These are phyloP conservation scores for Ormosia emarginata DNA, from an alignment of 306 rosid species.

Conservation along the genomic window DNA sequence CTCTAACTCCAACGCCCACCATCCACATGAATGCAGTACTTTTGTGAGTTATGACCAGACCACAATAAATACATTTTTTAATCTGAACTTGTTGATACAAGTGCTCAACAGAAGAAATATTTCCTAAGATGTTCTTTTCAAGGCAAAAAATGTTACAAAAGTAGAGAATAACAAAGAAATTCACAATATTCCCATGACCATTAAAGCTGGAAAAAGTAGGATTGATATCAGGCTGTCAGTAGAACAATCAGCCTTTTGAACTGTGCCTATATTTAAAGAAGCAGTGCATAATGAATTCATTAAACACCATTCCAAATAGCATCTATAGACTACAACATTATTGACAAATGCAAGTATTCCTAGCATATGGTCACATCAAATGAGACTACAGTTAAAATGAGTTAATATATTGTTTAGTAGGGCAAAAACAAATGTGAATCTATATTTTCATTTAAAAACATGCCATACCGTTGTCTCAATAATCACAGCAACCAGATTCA, in stretches of 20 bases:
- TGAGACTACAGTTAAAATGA: background rate
- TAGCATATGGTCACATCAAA: slow-evolving; percentile 5
- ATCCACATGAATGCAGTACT: too few species aligned
- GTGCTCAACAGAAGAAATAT: background rate
- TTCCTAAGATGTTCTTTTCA: background rate
- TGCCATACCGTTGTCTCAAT: slow-evolving; percentile 90
- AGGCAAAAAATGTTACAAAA: background rate
- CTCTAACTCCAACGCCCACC: too few species aligned
- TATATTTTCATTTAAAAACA: background rate
- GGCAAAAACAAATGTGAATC: background rate
- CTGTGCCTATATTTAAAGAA: background rate
- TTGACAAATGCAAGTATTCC: slow-evolving; percentile 4
- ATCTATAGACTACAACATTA: background rate
- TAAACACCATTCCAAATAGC: background rate
- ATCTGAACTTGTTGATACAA: background rate
- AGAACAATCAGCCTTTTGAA: background rate
- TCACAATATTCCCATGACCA: background rate
- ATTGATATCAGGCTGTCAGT: background rate
- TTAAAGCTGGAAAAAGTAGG: background rate
- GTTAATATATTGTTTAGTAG: background rate
- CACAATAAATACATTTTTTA: background rate
- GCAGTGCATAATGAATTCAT: background rate
- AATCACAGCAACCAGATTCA: slow-evolving; percentile 77
- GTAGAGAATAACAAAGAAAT: background rate
- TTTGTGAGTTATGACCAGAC: background rate